Conservation (phyloP, 257 asterid genomes). For the Rauvolfia tetraphylla region DNA sequence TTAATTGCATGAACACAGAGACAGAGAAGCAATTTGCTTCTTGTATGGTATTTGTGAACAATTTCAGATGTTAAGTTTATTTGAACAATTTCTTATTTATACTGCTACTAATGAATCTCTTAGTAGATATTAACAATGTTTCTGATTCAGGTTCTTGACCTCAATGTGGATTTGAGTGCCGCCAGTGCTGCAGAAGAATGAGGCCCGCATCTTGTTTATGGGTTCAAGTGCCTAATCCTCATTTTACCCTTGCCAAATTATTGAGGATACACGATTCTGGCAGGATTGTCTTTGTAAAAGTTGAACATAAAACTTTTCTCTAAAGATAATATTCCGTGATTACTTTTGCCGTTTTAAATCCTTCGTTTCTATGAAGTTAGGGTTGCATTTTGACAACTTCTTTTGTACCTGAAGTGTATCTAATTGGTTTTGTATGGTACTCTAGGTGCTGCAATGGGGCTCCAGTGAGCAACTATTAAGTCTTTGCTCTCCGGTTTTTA, state of each 20-base stretch:
- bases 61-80: background rate
- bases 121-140: background rate
- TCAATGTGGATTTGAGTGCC: constrained; percentile 44
- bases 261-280: constrained; percentile 10
- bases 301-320: constrained; percentile 12
- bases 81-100: background rate
- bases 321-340: background rate
- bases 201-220: constrained; percentile 15
- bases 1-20: background rate
- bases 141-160: constrained; percentile 35
- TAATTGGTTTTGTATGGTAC: background rate
- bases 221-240: background rate
- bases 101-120: background rate
- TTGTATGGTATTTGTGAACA: background rate
- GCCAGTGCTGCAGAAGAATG: constrained; percentile 54
- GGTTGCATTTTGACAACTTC: background rate
- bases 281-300: constrained; percentile 20
- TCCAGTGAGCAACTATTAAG: background rate
- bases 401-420: background rate
- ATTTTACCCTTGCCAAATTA: constrained; percentile 10
- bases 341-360: constrained; percentile 1
- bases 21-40: background rate
- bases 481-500: too few relatives aligned
- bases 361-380: background rate
- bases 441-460: background rate